phyloP scores from a whole-genome alignment of 129 eudicot genomes.

The Cynara cardunculus region DNA sequence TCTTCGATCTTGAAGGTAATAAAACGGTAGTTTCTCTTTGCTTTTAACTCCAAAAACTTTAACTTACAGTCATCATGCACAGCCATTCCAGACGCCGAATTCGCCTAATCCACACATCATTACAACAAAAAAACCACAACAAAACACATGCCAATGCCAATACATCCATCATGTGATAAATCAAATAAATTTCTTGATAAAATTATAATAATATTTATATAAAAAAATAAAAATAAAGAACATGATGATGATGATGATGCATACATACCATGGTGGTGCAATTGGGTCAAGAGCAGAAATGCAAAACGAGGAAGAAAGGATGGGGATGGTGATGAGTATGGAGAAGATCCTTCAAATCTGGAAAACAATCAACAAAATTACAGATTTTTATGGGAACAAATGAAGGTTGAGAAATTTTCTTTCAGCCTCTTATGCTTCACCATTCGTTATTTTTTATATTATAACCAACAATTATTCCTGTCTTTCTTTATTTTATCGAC shows the following conservation, averaged over 20 bases:
- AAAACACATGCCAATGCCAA: not conserved
- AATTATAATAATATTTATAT: not conserved
- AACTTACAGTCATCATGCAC: slow-evolving; percentile 81
- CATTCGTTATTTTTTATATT: slow-evolving; percentile 15
- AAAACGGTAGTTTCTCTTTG: slow-evolving; percentile 64
- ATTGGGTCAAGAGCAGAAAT: slow-evolving; percentile 15
- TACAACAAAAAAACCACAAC: not conserved
- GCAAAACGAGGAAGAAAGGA: slow-evolving; percentile 15
- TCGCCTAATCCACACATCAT: slow-evolving; percentile 54
- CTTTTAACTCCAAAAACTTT: slow-evolving; percentile 62
- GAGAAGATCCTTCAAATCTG: slow-evolving; percentile 47
- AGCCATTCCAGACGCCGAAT: slow-evolving; percentile 76
- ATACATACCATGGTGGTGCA: slow-evolving; percentile 48
- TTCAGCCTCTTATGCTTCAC: slow-evolving; percentile 28
- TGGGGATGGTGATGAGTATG: slow-evolving; percentile 3
- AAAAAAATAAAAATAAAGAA: not conserved
- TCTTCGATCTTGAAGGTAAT: slow-evolving; percentile 63
- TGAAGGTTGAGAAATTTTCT: slow-evolving; percentile 24
- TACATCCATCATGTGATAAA: not conserved
- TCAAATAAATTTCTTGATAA: not conserved
- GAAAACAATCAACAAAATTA: slow-evolving; percentile 22
- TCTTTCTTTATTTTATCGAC: too few relatives aligned
- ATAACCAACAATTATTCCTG: not conserved
- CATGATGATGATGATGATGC: not conserved
- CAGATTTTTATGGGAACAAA: slow-evolving; percentile 16